phyloP scores from a whole-genome alignment of 805 yeast genomes.

The Ogataea corticis region DNA sequence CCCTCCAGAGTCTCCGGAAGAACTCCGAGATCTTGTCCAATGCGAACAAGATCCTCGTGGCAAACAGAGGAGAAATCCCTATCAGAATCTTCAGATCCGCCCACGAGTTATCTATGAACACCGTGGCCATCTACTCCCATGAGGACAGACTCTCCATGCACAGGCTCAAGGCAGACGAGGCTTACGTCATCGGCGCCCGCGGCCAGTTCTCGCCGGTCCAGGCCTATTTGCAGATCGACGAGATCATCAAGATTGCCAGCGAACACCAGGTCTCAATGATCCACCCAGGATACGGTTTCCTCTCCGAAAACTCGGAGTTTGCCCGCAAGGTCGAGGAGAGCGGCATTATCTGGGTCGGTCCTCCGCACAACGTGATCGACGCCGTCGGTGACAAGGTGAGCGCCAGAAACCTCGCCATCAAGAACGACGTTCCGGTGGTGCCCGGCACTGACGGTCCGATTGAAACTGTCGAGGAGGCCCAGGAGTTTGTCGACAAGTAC shows the following conservation, averaged over 20 bases:
- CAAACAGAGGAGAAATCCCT: constrained; percentile 85
- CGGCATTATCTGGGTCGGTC: constrained; percentile 97
- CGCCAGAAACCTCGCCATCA: constrained; percentile 84
- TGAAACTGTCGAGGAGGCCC: constrained; percentile 74
- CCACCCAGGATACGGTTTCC: constrained; percentile 82
- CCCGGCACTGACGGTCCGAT: constrained; percentile 99
- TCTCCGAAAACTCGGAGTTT: constrained; percentile 63
- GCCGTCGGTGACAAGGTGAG: constrained; percentile 96
- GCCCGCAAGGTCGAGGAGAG: constrained; percentile 88
- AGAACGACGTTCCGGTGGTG: constrained; percentile 85
- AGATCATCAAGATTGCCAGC: constrained; percentile 83
- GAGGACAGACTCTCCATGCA: constrained; percentile 96
- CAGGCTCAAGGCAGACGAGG: constrained; percentile 90
- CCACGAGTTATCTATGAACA: constrained; percentile 94
- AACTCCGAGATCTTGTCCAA: constrained; percentile 49
- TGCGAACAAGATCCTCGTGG: constrained; percentile 68
- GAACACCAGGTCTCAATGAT: constrained; percentile 79
- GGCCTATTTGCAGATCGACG: constrained; percentile 94
- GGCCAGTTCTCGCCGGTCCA: constrained; percentile 94
- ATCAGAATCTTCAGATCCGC: constrained; percentile 94
- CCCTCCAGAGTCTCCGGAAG: constrained; percentile 39
- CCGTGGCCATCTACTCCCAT: constrained; percentile 95
- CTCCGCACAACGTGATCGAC: constrained; percentile 83
- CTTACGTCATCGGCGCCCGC: constrained; percentile 84
- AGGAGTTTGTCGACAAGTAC: constrained; percentile 72